A percentile compares a stretch with the other conserved stretches of the same genome.
These are phyloP conservation scores for Cladosporium sp. DNA, from an alignment of 2,329 filamentous ascomycete genomes.

Conservation along the genomic window DNA sequence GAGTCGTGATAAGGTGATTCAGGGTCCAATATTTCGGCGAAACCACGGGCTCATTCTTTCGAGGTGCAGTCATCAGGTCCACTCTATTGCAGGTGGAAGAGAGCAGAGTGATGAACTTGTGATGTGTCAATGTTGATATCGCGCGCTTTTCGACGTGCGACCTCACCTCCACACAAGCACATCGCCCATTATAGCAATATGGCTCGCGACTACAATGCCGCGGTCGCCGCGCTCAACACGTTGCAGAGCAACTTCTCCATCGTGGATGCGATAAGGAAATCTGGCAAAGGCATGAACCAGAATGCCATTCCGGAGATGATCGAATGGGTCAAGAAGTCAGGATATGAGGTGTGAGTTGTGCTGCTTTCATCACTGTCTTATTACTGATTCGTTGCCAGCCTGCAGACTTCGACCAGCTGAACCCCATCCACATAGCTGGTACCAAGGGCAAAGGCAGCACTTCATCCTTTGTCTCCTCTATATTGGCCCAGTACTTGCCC, in stretches of 20 bases:
- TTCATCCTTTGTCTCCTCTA: conserved; percentile 77
- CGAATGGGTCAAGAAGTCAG: conserved; percentile 72
- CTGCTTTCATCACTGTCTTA: conserved; percentile 2
- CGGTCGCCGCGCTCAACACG: conserved; percentile 71
- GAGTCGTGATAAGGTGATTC: not conserved
- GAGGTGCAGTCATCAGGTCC: not conserved
- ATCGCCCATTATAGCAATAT: conserved; percentile 12
- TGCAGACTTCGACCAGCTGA: conserved; percentile 60
- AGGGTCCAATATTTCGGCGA: not conserved
- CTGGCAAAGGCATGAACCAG: conserved; percentile 71
- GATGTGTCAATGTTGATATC: conserved; percentile 20
- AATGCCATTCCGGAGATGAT: conserved; percentile 79
- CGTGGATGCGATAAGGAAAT: conserved; percentile 75
- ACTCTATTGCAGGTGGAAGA: not conserved
- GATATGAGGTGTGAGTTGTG: conserved; percentile 64
- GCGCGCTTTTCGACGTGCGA: conserved; percentile 12
- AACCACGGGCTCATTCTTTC: not conserved
- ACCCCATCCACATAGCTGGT: conserved; percentile 79
- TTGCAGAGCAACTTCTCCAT: conserved; percentile 78
- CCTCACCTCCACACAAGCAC: conserved; percentile 9
- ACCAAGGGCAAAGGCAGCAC: conserved; percentile 95
- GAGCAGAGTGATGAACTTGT: not conserved
- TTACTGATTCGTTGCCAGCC: conserved; percentile 46
- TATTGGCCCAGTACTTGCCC: conserved; percentile 65
- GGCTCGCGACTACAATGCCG: conserved; percentile 49